A percentile compares a stretch with the other conserved stretches of the same genome.
Evolutionary conservation across 768 basidiomycete genomes (phyloP).

Genomic region (Mycena filopes): DNA sequence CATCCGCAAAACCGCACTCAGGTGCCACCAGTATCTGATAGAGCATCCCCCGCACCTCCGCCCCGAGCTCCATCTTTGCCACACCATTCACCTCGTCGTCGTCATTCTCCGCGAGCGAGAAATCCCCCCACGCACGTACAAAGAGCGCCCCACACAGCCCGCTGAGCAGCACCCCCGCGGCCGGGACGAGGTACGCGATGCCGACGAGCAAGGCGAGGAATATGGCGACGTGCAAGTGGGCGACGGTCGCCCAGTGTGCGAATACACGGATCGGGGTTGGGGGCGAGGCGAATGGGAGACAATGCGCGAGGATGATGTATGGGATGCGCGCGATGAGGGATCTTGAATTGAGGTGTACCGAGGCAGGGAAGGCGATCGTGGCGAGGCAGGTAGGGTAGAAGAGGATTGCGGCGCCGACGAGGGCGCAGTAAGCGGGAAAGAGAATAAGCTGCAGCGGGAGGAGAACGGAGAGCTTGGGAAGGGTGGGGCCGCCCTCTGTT

Average conservation of each 20-base stretch:
- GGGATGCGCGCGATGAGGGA: background rate
- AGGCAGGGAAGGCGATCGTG: constrained; percentile 28
- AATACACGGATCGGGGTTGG: constrained; percentile 15
- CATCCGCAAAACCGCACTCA: constrained; percentile 25
- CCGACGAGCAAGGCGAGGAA: constrained; percentile 23
- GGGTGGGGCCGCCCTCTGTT: background rate
- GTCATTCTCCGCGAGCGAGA: background rate
- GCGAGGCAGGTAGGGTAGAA: constrained; percentile 14
- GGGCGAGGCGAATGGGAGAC: constrained; percentile 23
- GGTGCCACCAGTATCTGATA: constrained; percentile 14
- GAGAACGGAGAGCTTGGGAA: constrained; percentile 14
- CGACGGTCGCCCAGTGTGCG: constrained; percentile 32
- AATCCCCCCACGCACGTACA: constrained; percentile 23
- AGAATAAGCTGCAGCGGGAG: constrained; percentile 27
- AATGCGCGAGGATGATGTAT: background rate
- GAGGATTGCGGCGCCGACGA: constrained; percentile 28
- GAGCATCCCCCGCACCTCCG: constrained; percentile 26
- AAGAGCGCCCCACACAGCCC: constrained; percentile 2
- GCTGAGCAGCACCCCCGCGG: constrained; percentile 16
- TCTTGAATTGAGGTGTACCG: no score
- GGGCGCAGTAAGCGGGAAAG: constrained; percentile 21
- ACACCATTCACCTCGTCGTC: no score
- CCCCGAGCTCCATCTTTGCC: constrained; percentile 15
- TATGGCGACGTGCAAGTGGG: constrained; percentile 27
- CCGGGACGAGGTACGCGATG: constrained; percentile 5